These are phyloP conservation scores for Aschersonia sp. DNA, from an alignment of 2,329 filamentous ascomycete genomes.

Conservation along the genomic window DNA sequence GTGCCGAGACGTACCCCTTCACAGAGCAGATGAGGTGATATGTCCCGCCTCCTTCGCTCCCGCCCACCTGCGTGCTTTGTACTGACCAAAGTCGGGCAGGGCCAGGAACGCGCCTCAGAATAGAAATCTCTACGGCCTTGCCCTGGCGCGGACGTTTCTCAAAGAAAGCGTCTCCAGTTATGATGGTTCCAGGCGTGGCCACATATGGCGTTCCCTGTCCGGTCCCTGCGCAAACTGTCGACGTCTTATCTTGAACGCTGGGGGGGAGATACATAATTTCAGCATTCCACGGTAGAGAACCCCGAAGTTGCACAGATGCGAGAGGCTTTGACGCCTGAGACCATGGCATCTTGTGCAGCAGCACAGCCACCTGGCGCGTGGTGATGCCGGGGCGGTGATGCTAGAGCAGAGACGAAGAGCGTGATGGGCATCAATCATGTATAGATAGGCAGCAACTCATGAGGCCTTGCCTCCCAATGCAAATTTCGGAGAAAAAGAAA, in stretches of 20 bases:
- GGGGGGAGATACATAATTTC: neutral
- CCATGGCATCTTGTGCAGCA: too few species aligned
- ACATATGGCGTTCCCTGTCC: neutral
- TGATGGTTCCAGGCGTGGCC: neutral
- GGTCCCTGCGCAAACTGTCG: neutral
- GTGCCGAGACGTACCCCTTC: slow-evolving; percentile 4
- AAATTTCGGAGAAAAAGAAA: too few species aligned
- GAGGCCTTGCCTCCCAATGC: too few species aligned
- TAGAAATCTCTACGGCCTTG: neutral
- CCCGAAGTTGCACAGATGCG: neutral
- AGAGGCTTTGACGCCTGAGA: neutral
- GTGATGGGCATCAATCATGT: neutral
- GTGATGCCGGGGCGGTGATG: too few species aligned
- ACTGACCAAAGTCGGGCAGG: too few species aligned
- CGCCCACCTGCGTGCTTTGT: too few species aligned
- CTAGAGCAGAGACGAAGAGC: too few species aligned
- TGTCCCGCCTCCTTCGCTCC: neutral
- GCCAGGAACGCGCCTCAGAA: neutral
- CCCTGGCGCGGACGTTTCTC: neutral
- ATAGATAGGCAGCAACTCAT: neutral
- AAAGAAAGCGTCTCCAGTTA: neutral
- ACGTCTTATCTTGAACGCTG: neutral
- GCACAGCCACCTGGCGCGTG: too few species aligned
- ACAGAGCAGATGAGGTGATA: neutral
- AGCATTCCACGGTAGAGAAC: neutral